Base-by-base conservation (phyloP, 257 asterid genomes). In the Solanum pennellii region DNA sequence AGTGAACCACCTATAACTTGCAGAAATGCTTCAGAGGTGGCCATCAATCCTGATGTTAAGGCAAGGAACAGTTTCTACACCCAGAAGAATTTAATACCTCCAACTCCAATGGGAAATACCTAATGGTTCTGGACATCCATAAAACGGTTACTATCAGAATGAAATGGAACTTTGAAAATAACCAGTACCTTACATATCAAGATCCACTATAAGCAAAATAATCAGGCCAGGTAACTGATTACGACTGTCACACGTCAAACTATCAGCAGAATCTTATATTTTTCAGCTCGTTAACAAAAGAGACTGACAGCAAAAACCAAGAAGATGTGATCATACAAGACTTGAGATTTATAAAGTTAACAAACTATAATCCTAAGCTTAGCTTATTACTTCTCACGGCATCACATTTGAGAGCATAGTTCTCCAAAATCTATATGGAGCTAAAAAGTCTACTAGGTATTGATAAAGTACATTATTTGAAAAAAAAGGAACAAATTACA, bases 11-110 rank as follows among this genome's bases (percentile, higher is more conserved):
- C 90, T 83, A 87, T 89, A 75, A 88, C 86, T 77, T 86, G 94
- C 49, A 90, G 77, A 87, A 91, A 89, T 80, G 90, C 92, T 85
- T 86, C 93, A 82, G 91, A 88, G 27, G 93, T 66, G 44, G 93
- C 92, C 95, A 93, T 92, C 86, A 45, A 10, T 41, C 44, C 80
- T 84, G 56, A 60, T 65, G 56, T 15, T 37, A 62, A 65, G 65
- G 56, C 56, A n/a, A 62, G 41, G 59, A 84, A 84, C 79, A 84
- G 39, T n/a, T 83, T n/a, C 35, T 83, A 83, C 49, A 56, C 15
- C 56, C 52, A 13, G 15, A 62, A 62, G 25, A 7, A 84, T 47
- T 65, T 68, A 80, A 27, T 16, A 47, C 29, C 68, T 16, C 85
- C 44, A 20, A 6, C 31, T 80, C 18, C 18, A 80, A 47, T 2